Conservation (phyloP, 2,329 filamentous ascomycete genomes). For the Penicillium freii region DNA sequence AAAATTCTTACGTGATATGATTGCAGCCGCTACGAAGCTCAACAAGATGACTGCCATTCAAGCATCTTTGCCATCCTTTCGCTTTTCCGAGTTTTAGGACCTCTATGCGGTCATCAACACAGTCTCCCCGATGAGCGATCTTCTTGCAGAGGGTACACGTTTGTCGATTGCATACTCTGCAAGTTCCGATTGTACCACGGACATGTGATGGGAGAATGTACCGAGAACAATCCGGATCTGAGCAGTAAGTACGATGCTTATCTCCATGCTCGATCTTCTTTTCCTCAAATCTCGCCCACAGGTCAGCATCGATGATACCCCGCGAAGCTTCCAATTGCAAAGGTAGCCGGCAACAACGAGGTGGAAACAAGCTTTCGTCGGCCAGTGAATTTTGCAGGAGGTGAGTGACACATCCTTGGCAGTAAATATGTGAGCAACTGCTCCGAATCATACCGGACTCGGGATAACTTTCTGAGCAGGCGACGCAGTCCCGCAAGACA, state of each 20-base stretch:
- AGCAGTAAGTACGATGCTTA: constrained; percentile 28
- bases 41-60: constrained; percentile 62
- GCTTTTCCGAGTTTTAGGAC: constrained; percentile 62
- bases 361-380: constrained; percentile 30
- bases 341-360: constrained; percentile 26
- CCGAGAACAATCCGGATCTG: constrained; percentile 19
- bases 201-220: constrained; percentile 25
- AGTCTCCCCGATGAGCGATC: constrained; percentile 21
- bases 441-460: background rate
- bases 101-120: constrained; percentile 27
- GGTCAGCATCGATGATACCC: constrained; percentile 6
- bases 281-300: constrained; percentile 14
- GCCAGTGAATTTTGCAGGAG: constrained; percentile 20
- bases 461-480: constrained; percentile 4
- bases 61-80: constrained; percentile 73
- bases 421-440: constrained; percentile 25
- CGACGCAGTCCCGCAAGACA: constrained; percentile 3
- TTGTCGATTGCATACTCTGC: constrained; percentile 16
- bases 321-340: constrained; percentile 16
- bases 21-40: constrained; percentile 35
- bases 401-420: constrained; percentile 17
- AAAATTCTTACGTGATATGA: constrained; percentile 35
- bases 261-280: constrained; percentile 27
- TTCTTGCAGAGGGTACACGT: constrained; percentile 30
- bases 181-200: constrained; percentile 17